These are phyloP conservation scores for Fusarium sp. DNA, from an alignment of 2,329 filamentous ascomycete genomes.

Conservation along the genomic window DNA sequence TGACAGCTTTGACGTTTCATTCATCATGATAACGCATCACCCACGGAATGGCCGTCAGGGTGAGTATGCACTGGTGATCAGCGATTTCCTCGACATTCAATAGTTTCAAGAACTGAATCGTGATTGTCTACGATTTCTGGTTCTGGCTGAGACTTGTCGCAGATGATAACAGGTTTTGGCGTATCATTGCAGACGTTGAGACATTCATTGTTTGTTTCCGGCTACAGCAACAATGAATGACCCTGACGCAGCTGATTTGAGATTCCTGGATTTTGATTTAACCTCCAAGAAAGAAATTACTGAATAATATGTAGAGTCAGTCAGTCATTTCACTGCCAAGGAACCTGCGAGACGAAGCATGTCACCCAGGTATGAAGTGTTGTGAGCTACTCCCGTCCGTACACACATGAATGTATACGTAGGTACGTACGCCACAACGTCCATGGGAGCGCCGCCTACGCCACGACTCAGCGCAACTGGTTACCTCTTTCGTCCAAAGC, in stretches of 20 bases:
- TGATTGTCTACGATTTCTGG: neutral
- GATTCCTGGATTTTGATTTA: neutral
- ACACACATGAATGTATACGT: no score
- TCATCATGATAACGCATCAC: slow-evolving; percentile 1
- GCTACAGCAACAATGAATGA: neutral
- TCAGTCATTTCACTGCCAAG: neutral
- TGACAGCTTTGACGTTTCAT: slow-evolving; percentile 31
- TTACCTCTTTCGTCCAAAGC: slow-evolving; percentile 19
- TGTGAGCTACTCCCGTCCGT: no score
- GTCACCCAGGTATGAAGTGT: slow-evolving; percentile 9
- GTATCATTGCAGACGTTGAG: neutral
- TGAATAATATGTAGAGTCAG: neutral
- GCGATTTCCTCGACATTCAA: neutral
- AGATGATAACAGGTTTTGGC: slow-evolving; percentile 7
- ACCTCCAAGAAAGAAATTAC: neutral
- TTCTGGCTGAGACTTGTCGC: slow-evolving; percentile 6
- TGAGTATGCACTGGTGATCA: neutral
- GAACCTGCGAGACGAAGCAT: slow-evolving; percentile 4
- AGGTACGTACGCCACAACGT: slow-evolving; percentile 4
- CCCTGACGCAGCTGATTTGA: slow-evolving; percentile 6
- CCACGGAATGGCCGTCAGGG: slow-evolving; percentile 15
- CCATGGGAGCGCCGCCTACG: slow-evolving; percentile 29
- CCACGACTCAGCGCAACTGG: slow-evolving; percentile 4
- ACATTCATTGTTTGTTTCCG: slow-evolving; percentile 3
- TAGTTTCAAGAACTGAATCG: slow-evolving; percentile 16